phyloP scores from a whole-genome alignment of 2,329 filamentous ascomycete species.

The Diaporthe destruens region DNA sequence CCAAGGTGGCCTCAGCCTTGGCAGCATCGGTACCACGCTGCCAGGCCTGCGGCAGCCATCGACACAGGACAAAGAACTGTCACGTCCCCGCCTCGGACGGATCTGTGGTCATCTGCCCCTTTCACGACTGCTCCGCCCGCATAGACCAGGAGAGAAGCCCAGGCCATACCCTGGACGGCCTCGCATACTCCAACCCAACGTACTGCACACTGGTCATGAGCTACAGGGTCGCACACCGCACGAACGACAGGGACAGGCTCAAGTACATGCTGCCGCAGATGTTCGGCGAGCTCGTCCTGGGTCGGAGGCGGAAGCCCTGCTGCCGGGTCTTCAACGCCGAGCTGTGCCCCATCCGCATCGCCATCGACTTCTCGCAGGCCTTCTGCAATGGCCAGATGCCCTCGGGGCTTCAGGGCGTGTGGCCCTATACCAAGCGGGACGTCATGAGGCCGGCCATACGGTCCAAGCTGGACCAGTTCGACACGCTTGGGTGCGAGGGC shows the following conservation, averaged over 20 bases:
- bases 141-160: accelerated
- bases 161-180: background rate
- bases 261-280: background rate
- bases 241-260: background rate
- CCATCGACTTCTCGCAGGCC: background rate
- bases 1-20: too few relatives aligned
- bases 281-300: background rate
- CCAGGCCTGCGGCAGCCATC: background rate
- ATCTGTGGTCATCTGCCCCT: background rate
- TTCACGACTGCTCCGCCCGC: background rate
- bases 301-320: background rate
- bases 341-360: background rate
- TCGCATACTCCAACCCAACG: background rate
- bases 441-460: accelerated
- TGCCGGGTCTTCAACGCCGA: background rate
- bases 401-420: accelerated
- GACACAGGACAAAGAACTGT: background rate
- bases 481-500: background rate
- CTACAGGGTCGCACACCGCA: background rate
- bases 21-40: background rate
- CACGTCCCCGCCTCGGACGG: background rate
- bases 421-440: constrained; percentile 19
- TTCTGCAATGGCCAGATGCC: background rate
- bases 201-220: background rate
- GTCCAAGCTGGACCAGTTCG: background rate